These are phyloP conservation scores for Apiospora hydei DNA, from an alignment of 2,329 filamentous ascomycete species.

Conservation along the genomic window DNA sequence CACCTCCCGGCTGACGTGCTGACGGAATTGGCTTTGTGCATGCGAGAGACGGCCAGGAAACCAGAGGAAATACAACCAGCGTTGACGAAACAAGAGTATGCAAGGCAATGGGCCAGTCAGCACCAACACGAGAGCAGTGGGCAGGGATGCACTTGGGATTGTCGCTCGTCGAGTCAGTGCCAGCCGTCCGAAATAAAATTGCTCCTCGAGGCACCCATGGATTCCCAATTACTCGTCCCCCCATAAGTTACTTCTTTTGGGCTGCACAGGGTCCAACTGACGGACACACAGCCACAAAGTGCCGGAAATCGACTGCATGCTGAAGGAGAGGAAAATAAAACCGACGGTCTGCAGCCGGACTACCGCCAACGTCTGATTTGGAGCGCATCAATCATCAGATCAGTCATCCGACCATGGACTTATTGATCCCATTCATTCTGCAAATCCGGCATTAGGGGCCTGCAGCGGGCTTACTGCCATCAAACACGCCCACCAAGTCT, in stretches of 20 bases:
- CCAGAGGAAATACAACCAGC: background rate
- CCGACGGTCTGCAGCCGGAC: constrained; percentile 4
- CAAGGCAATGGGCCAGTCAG: background rate
- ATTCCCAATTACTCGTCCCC: constrained; percentile 18
- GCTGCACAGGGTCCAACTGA: background rate
- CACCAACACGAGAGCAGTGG: constrained; percentile 1
- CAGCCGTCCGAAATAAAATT: background rate
- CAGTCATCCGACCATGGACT: constrained; percentile 3
- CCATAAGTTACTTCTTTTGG: constrained; percentile 13
- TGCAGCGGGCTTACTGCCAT: background rate
- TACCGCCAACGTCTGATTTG: background rate
- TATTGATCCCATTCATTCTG: background rate
- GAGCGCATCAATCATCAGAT: background rate
- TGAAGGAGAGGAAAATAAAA: background rate
- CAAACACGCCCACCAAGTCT: background rate
- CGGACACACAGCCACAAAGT: constrained; percentile 5
- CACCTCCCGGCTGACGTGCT: background rate
- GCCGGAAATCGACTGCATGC: background rate
- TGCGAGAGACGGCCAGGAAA: too few species aligned
- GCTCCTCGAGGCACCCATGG: constrained; percentile 3
- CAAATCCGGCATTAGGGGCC: background rate
- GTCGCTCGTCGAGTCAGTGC: background rate
- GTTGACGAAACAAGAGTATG: background rate
- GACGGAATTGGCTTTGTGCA: too few species aligned
- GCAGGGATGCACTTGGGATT: constrained; percentile 5